A percentile compares a stretch with the other conserved stretches of the same genome.
These are phyloP conservation scores for Starmerella bombicola DNA, from an alignment of 805 yeast species.

Conservation along the genomic window DNA sequence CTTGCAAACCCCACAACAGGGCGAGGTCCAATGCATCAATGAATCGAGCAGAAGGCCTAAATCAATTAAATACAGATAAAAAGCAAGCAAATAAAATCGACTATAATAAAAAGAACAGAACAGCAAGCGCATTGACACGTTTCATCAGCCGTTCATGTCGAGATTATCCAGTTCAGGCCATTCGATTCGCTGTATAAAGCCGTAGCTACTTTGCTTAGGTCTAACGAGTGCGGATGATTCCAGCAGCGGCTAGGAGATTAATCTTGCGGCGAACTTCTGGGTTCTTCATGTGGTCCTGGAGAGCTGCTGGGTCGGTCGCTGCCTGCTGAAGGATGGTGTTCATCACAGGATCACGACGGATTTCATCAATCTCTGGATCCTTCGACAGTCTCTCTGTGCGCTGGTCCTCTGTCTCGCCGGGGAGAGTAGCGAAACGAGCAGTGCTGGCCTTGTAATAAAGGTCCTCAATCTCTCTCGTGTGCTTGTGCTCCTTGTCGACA, in stretches of 20 bases:
- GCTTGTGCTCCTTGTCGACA: constrained; percentile 51
- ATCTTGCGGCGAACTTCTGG: constrained; percentile 85
- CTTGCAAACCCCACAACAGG: too few species aligned
- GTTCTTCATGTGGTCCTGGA: constrained; percentile 94
- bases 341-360: constrained; percentile 95
- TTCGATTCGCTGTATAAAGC: too few species aligned
- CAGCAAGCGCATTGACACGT: too few species aligned
- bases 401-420: constrained; percentile 88
- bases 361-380: constrained; percentile 88
- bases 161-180: too few species aligned
- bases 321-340: constrained; percentile 91
- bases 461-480: constrained; percentile 66
- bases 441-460: constrained; percentile 63
- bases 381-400: constrained; percentile 78
- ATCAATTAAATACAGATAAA: too few species aligned
- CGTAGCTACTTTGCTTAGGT: too few species aligned
- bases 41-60: too few species aligned
- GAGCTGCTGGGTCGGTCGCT: constrained; percentile 86
- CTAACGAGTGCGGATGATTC: constrained; percentile 45
- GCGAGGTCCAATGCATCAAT: too few species aligned
- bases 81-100: too few species aligned
- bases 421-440: constrained; percentile 64
- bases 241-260: constrained; percentile 84
- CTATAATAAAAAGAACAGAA: too few species aligned
- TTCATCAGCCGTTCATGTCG: too few species aligned